phyloP scores from a whole-genome alignment of 495 filamentous ascomycete genomes.

The Astrothelium macrocarpum region DNA sequence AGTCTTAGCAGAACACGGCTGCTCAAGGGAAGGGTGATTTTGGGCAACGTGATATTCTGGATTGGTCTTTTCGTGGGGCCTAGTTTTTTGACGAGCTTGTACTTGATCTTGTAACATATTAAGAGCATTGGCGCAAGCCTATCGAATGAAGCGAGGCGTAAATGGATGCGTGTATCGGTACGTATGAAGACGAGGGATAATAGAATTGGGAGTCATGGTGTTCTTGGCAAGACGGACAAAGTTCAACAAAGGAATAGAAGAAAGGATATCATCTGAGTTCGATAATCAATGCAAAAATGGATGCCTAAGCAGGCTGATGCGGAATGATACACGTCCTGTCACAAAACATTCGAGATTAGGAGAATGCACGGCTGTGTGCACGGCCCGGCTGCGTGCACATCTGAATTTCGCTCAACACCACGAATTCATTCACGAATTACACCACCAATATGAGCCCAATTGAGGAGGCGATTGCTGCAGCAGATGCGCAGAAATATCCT shows the following conservation, averaged over 20 bases:
- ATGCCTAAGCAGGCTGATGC: neutral
- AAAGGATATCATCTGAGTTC: neutral
- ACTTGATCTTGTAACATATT: slow-evolving; percentile 50
- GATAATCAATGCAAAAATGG: neutral
- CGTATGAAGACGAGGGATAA: neutral
- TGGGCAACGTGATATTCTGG: slow-evolving; percentile 71
- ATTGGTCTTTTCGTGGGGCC: slow-evolving; percentile 61
- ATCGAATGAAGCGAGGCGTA: neutral
- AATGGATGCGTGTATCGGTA: neutral
- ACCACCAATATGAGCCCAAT: too few relatives aligned
- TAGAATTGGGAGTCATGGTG: neutral
- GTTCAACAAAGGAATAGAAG: neutral
- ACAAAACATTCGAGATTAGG: neutral
- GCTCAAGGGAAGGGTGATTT: slow-evolving; percentile 45
- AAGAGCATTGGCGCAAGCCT: slow-evolving; percentile 5
- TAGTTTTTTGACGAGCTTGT: slow-evolving; percentile 60
- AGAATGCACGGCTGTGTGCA: too few relatives aligned
- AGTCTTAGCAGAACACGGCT: slow-evolving; percentile 51
- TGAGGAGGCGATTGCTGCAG: too few relatives aligned
- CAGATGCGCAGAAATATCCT: too few relatives aligned
- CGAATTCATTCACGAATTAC: too few relatives aligned
- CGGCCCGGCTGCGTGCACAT: too few relatives aligned
- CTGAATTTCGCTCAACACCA: too few relatives aligned
- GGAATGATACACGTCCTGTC: slow-evolving; percentile 5
- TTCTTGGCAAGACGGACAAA: slow-evolving; percentile 5